Conservation (phyloP, 108 stramenopile genomes). For the Nitzschia inconspicua region DNA sequence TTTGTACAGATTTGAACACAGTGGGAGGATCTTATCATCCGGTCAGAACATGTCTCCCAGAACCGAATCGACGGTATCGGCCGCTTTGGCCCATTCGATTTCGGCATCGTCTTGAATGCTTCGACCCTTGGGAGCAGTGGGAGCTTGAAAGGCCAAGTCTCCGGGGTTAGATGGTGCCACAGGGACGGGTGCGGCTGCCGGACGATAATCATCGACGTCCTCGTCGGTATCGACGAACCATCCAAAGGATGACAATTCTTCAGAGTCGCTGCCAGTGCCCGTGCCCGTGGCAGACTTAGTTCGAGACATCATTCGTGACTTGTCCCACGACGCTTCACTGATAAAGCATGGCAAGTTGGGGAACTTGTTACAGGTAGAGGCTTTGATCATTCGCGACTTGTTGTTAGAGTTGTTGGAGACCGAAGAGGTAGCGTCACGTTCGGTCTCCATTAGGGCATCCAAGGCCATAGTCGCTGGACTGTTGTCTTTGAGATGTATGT, state of each 20-base stretch:
- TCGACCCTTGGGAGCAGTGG: constrained; percentile 31
- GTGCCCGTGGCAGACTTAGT: not conserved
- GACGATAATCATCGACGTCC: not conserved
- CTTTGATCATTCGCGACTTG: too few species aligned
- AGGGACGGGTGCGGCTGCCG: not conserved
- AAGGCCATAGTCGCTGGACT: too few species aligned
- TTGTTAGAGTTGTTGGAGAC: too few species aligned
- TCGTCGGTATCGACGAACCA: constrained; percentile 54
- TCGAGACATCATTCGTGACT: too few species aligned
- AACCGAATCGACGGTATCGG: constrained; percentile 64
- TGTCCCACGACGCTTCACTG: constrained; percentile 46
- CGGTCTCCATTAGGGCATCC: too few species aligned
- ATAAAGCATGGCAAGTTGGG: constrained; percentile 51
- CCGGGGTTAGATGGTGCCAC: too few species aligned
- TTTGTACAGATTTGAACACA: not conserved
- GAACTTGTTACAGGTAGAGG: too few species aligned
- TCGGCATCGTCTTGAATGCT: constrained; percentile 34
- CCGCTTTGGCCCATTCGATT: constrained; percentile 59
- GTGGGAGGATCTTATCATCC: not conserved
- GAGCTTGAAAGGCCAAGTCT: constrained; percentile 41
- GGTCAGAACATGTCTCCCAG: constrained; percentile 57
- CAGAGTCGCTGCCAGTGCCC: constrained; percentile 15
- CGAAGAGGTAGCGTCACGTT: too few species aligned
- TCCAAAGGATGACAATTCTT: too few species aligned
- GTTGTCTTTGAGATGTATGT: too few species aligned